phyloP scores from a whole-genome alignment of 495 filamentous ascomycete genomes.

The Pyronema omphalodes region DNA sequence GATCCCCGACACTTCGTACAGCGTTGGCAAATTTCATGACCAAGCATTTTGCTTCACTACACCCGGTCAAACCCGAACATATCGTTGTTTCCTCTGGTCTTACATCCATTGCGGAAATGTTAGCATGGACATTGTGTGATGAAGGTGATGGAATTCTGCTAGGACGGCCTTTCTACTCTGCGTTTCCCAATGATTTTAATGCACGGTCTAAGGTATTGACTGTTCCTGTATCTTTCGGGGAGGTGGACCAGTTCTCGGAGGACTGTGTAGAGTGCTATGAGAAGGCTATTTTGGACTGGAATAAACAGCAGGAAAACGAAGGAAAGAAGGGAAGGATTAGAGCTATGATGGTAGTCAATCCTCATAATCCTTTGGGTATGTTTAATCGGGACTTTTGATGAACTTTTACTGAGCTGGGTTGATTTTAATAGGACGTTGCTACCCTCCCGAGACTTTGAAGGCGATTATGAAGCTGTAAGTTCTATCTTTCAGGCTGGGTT shows the following conservation, averaged over 20 bases:
- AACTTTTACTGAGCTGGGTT: neutral
- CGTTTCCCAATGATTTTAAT: conserved; percentile 23
- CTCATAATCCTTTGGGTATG: conserved; percentile 41
- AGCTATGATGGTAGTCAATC: conserved; percentile 39
- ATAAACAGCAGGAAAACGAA: neutral
- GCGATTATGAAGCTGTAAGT: conserved; percentile 10
- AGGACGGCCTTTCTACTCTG: conserved; percentile 33
- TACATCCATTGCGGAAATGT: conserved; percentile 30
- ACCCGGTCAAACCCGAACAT: conserved; percentile 26
- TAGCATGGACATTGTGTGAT: conserved; percentile 30
- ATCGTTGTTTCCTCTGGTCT: conserved; percentile 33
- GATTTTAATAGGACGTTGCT: conserved; percentile 28
- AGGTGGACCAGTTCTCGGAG: conserved; percentile 29
- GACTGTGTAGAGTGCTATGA: conserved; percentile 26
- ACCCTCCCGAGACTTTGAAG: conserved; percentile 31
- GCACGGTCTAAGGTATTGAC: conserved; percentile 22
- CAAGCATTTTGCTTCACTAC: conserved; percentile 27
- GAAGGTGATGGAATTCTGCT: conserved; percentile 34
- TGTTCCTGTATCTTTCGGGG: conserved; percentile 30
- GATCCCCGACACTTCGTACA: conserved; percentile 19
- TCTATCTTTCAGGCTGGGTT: neutral
- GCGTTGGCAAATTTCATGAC: conserved; percentile 33
- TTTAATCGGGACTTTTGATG: neutral
- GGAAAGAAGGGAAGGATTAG: conserved; percentile 25
- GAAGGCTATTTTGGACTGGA: conserved; percentile 20